These are phyloP conservation scores for Entomortierella lignicola DNA, from an alignment of 192 early-diverging fungal species.

Conservation along the genomic window DNA sequence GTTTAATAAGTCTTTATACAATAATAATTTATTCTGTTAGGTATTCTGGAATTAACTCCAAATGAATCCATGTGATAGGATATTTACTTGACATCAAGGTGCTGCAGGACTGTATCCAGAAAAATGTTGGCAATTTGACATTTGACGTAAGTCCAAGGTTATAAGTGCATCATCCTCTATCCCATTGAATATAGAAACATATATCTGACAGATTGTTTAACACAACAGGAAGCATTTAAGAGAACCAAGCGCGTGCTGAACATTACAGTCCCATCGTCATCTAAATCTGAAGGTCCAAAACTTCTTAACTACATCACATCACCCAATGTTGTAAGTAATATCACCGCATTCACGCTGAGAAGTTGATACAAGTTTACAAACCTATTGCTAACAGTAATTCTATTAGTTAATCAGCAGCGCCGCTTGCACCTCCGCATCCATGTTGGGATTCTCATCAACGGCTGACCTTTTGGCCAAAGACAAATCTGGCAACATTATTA, in stretches of 20 bases:
- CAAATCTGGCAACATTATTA: constrained; percentile 71
- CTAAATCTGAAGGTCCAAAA: constrained; percentile 80
- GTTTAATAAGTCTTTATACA: not conserved
- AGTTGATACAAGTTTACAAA: not conserved
- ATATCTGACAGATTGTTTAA: not conserved
- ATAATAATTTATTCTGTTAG: not conserved
- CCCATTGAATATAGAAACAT: too few species aligned
- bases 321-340: constrained; percentile 75
- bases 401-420: constrained; percentile 79
- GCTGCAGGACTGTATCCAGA: constrained; percentile 75
- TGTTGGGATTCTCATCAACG: constrained; percentile 73
- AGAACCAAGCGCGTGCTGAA: constrained; percentile 78
- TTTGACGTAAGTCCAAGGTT: constrained; percentile 61
- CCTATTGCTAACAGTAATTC: not conserved
- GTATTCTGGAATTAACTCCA: too few species aligned
- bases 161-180: too few species aligned
- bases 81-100: constrained; percentile 83
- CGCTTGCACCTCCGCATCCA: constrained; percentile 78
- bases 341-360: not conserved
- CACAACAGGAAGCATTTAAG: constrained; percentile 72
- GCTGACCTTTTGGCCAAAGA: constrained; percentile 80
- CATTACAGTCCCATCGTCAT: constrained; percentile 78
- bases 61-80: constrained; percentile 39
- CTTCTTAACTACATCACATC: constrained; percentile 83
- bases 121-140: constrained; percentile 78